phyloP scores from a whole-genome alignment of 2,329 filamentous ascomycete genomes.

The Chaetomiaceae sp. region DNA sequence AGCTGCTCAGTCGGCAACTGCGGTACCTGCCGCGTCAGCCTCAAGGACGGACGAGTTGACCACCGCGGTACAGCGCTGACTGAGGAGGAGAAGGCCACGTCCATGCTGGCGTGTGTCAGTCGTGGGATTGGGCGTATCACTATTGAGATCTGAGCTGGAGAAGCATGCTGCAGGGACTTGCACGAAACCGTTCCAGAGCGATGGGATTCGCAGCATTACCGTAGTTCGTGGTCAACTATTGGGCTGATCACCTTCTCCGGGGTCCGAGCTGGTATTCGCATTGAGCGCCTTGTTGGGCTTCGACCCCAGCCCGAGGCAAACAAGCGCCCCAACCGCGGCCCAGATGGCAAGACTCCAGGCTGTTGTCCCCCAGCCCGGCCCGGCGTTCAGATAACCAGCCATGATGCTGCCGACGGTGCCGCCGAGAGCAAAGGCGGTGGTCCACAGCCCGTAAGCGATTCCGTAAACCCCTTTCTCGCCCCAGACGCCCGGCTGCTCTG shows the following conservation, averaged over 20 bases:
- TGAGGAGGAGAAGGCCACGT: slow-evolving; percentile 40
- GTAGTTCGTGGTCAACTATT: background rate
- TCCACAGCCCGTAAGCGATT: slow-evolving; percentile 40
- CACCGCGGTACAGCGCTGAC: slow-evolving; percentile 47
- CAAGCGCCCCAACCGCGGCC: slow-evolving; percentile 33
- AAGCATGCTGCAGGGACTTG: background rate
- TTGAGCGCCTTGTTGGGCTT: slow-evolving; percentile 15
- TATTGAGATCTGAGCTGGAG: slow-evolving; percentile 38
- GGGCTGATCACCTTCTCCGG: too few relatives aligned
- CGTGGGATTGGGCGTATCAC: slow-evolving; percentile 46
- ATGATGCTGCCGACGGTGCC: slow-evolving; percentile 34
- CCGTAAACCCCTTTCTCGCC: slow-evolving; percentile 39
- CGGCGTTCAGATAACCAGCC: slow-evolving; percentile 37
- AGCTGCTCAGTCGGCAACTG: slow-evolving; percentile 54
- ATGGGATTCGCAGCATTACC: background rate
- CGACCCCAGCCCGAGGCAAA: slow-evolving; percentile 33
- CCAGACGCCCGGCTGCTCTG: slow-evolving; percentile 36
- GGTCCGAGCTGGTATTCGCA: background rate
- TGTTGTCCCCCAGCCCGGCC: slow-evolving; percentile 37
- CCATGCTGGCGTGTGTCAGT: slow-evolving; percentile 51
- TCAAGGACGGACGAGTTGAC: slow-evolving; percentile 42
- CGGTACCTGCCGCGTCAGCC: slow-evolving; percentile 45
- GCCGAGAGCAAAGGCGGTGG: slow-evolving; percentile 38
- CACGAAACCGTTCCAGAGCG: background rate
- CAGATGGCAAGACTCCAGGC: slow-evolving; percentile 38